Evolutionary conservation across 202 grass and related monocot species (phyloP).

Genomic region (Carex sylvatica): DNA sequence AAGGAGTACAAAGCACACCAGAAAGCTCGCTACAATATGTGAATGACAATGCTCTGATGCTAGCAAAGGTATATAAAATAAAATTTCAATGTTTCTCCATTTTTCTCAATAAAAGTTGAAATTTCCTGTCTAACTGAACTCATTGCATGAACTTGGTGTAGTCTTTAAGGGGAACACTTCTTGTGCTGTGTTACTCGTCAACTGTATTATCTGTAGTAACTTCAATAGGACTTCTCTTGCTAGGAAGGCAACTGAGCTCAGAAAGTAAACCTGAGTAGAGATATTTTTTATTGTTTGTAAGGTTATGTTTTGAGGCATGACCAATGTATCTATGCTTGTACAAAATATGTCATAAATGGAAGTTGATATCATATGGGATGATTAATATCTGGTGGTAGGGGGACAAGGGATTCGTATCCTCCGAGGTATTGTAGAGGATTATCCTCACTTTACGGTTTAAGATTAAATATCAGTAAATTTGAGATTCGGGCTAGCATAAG

Average conservation of each 20-base stretch:
- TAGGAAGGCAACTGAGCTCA: constrained; percentile 53
- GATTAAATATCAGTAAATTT: no score
- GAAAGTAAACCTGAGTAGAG: constrained; percentile 45
- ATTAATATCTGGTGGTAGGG: not conserved
- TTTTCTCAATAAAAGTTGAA: constrained; percentile 18
- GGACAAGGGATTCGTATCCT: no score
- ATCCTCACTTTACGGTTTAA: no score
- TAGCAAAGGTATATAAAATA: constrained; percentile 40
- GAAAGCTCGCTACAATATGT: constrained; percentile 50
- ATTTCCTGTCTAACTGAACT: not conserved
- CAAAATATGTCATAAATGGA: not conserved
- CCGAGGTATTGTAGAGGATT: no score
- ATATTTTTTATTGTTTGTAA: not conserved
- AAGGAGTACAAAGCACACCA: constrained; percentile 65
- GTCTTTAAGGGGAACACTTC: constrained; percentile 66
- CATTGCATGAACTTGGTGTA: constrained; percentile 20
- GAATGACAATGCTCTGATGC: constrained; percentile 46
- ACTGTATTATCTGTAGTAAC: constrained; percentile 42
- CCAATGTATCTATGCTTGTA: not conserved
- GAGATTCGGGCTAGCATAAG: no score
- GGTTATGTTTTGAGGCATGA: not conserved
- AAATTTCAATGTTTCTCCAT: not conserved
- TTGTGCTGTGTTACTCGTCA: constrained; percentile 58
- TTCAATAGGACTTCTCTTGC: constrained; percentile 50
- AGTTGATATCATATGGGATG: not conserved